Conservation (phyloP, 2,329 filamentous ascomycete species). For the Ceratocystiopsis sp. region DNA sequence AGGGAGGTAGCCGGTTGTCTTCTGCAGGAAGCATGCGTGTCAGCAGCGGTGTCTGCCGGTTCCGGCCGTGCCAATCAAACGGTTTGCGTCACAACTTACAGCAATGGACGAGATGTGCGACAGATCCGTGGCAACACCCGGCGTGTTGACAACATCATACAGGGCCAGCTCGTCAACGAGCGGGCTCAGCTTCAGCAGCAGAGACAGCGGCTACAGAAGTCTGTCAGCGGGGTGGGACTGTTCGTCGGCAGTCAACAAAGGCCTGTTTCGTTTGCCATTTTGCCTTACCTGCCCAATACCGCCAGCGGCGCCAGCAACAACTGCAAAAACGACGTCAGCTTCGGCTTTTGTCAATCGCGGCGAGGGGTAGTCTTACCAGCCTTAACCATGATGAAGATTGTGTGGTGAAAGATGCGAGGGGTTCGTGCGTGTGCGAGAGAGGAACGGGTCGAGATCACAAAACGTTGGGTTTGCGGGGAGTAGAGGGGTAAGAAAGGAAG, state of each 20-base stretch:
- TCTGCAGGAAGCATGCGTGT: slow-evolving; percentile 28
- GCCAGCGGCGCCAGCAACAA: slow-evolving; percentile 89
- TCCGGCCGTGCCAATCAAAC: neutral
- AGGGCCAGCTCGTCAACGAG: slow-evolving; percentile 84
- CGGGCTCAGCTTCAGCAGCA: slow-evolving; percentile 82
- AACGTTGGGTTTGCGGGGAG: neutral
- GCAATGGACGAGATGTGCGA: slow-evolving; percentile 92
- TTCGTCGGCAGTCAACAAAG: neutral
- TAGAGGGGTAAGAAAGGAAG: too few species aligned
- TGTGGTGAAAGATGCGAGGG: slow-evolving; percentile 1
- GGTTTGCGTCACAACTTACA: slow-evolving; percentile 25
- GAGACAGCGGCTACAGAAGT: slow-evolving; percentile 65
- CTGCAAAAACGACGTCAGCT: slow-evolving; percentile 18
- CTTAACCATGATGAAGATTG: slow-evolving; percentile 24
- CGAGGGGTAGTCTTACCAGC: slow-evolving; percentile 15
- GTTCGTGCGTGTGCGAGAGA: neutral
- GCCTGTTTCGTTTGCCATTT: too few species aligned
- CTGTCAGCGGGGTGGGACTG: slow-evolving; percentile 1
- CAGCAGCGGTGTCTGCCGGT: neutral
- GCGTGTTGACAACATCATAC: slow-evolving; percentile 99
- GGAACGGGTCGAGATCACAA: slow-evolving; percentile 3
- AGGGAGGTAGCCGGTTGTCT: slow-evolving; percentile 76
- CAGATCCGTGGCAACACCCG: slow-evolving; percentile 87
- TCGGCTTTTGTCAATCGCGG: neutral
- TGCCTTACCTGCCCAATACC: slow-evolving; percentile 65